A percentile compares a stretch with the other conserved stretches of the same genome.
phyloP scores from a whole-genome alignment of 495 filamentous ascomycete genomes.

The Penicillium robsamsonii region DNA sequence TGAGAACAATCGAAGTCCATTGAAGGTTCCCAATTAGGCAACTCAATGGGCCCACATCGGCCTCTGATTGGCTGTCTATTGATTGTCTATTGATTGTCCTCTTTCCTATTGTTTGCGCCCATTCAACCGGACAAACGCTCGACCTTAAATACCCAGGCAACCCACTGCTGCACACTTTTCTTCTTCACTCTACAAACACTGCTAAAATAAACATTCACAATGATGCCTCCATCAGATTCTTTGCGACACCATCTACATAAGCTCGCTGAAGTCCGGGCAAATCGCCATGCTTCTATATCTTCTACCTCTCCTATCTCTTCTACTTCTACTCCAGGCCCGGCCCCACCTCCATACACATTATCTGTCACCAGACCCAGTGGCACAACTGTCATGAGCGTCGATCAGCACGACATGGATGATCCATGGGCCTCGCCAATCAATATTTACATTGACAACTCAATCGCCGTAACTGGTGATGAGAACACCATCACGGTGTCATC shows the following conservation, averaged over 20 bases:
- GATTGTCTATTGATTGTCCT: background rate
- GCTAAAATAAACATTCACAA: conserved; percentile 6
- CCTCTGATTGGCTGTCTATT: conserved; percentile 10
- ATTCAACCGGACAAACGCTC: conserved; percentile 1
- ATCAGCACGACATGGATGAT: conserved; percentile 10
- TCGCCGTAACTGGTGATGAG: conserved; percentile 32
- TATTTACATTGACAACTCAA: conserved; percentile 39
- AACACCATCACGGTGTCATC: conserved; percentile 34
- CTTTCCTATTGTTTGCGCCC: conserved; percentile 9
- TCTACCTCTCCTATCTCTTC: background rate
- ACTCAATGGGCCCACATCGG: background rate
- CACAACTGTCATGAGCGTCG: conserved; percentile 4
- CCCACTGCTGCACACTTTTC: background rate
- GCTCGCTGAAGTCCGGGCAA: conserved; percentile 20
- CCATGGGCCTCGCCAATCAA: conserved; percentile 14
- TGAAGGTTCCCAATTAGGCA: conserved; percentile 5
- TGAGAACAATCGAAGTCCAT: conserved; percentile 10
- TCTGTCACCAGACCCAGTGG: conserved; percentile 10
- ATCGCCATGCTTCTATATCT: conserved; percentile 6
- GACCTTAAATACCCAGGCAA: background rate
- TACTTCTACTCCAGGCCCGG: conserved; percentile 18
- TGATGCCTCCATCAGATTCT: conserved; percentile 25
- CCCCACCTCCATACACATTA: conserved; percentile 4
- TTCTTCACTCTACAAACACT: background rate
- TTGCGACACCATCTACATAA: conserved; percentile 28